Evolutionary conservation across 192 early-diverging fungal species (phyloP).

Genomic region (Kickxella alabastrina): DNA sequence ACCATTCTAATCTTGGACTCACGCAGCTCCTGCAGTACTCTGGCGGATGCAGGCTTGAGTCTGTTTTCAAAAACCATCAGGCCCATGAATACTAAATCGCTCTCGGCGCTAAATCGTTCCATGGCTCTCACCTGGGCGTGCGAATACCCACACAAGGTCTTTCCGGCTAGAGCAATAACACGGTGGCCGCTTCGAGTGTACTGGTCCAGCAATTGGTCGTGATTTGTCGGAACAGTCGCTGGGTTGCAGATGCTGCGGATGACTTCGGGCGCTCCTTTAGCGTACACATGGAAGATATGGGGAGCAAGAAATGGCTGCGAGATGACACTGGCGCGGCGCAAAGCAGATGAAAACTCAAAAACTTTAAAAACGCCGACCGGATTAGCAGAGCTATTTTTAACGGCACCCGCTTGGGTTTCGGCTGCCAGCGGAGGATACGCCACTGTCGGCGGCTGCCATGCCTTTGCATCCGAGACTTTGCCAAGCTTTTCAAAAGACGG

Average conservation of each 20-base stretch:
- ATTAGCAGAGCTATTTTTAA: too few relatives aligned
- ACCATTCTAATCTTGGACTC: constrained; percentile 82
- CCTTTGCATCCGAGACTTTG: too few relatives aligned
- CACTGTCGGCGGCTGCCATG: not conserved
- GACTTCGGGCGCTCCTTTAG: constrained; percentile 97
- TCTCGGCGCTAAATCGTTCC: constrained; percentile 72
- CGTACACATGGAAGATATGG: constrained; percentile 54
- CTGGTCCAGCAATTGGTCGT: constrained; percentile 61
- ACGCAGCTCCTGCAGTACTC: constrained; percentile 68
- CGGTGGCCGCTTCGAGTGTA: constrained; percentile 93
- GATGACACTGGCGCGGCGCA: constrained; percentile 91
- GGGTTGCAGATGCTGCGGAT: constrained; percentile 77
- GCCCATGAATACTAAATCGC: constrained; percentile 77
- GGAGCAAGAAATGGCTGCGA: constrained; percentile 51
- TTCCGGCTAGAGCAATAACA: constrained; percentile 88
- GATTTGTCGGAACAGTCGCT: constrained; percentile 77
- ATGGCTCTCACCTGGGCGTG: constrained; percentile 40
- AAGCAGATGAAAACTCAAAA: constrained; percentile 87
- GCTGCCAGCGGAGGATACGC: constrained; percentile 2
- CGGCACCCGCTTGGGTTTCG: not conserved
- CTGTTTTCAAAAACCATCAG: constrained; percentile 99
- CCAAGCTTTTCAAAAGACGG: too few relatives aligned
- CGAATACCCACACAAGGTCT: constrained; percentile 54
- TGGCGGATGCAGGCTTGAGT: constrained; percentile 76
- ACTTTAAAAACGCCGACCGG: constrained; percentile 60